phyloP scores from a whole-genome alignment of 331 rosid genomes.

The Acacia concinna region DNA sequence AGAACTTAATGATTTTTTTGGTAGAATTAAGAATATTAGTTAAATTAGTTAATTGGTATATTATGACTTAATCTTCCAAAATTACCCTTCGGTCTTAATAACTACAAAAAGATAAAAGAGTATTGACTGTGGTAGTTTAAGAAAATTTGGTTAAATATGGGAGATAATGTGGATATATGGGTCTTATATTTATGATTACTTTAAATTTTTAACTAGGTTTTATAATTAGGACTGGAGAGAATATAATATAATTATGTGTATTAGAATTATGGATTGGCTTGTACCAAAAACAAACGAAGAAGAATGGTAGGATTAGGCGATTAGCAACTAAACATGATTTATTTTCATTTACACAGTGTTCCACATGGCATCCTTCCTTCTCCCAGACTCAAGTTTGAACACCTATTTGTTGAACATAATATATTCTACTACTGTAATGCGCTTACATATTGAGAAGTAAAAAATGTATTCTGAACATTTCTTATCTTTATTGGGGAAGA shows the following conservation, averaged over 20 bases:
- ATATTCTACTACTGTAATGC: background rate
- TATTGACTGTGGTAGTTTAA: too few relatives aligned
- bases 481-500: background rate
- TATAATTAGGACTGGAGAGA: too few relatives aligned
- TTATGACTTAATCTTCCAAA: too few relatives aligned
- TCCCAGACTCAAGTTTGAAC: background rate
- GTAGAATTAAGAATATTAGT: too few relatives aligned
- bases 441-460: background rate
- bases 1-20: too few relatives aligned
- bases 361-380: background rate
- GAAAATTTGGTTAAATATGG: too few relatives aligned
- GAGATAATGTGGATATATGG: too few relatives aligned
- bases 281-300: background rate
- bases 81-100: too few relatives aligned
- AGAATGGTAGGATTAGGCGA: background rate
- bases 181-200: too few relatives aligned
- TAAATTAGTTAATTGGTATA: too few relatives aligned
- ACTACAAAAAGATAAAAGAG: too few relatives aligned
- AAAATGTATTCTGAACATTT: background rate
- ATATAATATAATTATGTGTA: background rate
- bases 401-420: background rate
- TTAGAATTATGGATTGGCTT: background rate
- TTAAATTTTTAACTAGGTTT: too few relatives aligned
- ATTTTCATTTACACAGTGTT: background rate
- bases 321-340: background rate